Evolutionary conservation across 352 stramenopile genomes (phyloP).

Genomic region (Phytophthora pistaciae): DNA sequence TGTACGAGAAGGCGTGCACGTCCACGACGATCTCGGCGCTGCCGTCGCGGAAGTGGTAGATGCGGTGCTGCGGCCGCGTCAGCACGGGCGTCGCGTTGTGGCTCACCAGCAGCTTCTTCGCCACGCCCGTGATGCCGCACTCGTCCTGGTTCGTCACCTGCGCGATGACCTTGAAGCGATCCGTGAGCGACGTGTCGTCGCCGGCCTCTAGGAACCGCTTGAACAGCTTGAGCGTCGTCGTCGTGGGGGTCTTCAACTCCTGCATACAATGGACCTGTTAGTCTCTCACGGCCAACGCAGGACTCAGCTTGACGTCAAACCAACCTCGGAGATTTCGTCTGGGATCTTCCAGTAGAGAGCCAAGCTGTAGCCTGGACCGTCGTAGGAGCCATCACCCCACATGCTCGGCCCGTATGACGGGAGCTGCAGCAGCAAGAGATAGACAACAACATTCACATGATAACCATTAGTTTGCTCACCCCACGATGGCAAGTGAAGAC

Average conservation of each 20-base stretch:
- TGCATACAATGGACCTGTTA: constrained; percentile 20
- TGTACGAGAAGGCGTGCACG: constrained; percentile 87
- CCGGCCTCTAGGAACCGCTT: constrained; percentile 79
- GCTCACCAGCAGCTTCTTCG: constrained; percentile 79
- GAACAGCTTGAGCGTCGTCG: constrained; percentile 64
- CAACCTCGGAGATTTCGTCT: constrained; percentile 62
- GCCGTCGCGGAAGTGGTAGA: constrained; percentile 78
- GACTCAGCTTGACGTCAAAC: neutral
- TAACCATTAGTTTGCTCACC: neutral
- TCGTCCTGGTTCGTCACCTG: constrained; percentile 89
- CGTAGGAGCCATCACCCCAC: constrained; percentile 68
- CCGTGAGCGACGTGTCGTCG: constrained; percentile 71
- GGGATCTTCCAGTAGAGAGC: constrained; percentile 88
- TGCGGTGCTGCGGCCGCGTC: constrained; percentile 85
- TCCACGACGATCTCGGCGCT: constrained; percentile 84
- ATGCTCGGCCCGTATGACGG: constrained; percentile 81
- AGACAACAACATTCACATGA: neutral
- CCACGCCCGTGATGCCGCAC: constrained; percentile 79
- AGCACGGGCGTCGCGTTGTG: constrained; percentile 88
- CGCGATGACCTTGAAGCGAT: constrained; percentile 89
- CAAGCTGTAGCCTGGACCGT: constrained; percentile 80
- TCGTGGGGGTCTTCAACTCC: constrained; percentile 68
- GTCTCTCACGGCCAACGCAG: neutral
- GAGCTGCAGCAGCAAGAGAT: constrained; percentile 40
- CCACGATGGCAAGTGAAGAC: neutral